Evolutionary conservation across 306 rosid species (phyloP).

Genomic region (Glycine soja): DNA sequence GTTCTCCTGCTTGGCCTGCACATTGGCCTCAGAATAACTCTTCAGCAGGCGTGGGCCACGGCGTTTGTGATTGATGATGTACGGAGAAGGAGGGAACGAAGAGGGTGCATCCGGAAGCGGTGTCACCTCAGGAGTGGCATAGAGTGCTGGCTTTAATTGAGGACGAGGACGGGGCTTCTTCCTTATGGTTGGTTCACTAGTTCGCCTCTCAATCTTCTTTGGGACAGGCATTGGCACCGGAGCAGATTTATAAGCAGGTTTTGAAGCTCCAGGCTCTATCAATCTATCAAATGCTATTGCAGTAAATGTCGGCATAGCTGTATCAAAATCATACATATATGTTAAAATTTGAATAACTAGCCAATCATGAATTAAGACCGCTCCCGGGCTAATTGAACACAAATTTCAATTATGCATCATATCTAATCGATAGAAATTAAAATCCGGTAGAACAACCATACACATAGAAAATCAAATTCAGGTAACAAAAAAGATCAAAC

Average conservation of each 20-base stretch:
- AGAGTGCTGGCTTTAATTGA: constrained; percentile 83
- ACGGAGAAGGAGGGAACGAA: constrained; percentile 88
- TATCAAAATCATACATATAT: constrained; percentile 43
- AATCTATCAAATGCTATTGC: constrained; percentile 89
- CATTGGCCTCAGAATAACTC: constrained; percentile 78
- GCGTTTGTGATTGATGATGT: constrained; percentile 90
- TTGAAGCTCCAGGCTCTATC: constrained; percentile 81
- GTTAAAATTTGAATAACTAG: constrained; percentile 19
- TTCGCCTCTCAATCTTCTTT: constrained; percentile 63
- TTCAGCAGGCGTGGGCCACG: constrained; percentile 92
- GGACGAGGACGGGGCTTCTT: constrained; percentile 68
- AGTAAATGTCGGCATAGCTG: constrained; percentile 89
- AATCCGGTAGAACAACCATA: not conserved
- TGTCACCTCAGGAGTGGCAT: constrained; percentile 86
- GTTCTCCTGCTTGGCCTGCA: constrained; percentile 48
- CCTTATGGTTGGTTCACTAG: constrained; percentile 43
- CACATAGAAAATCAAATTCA: constrained; percentile 19
- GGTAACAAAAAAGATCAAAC: not conserved
- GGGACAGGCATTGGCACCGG: constrained; percentile 62
- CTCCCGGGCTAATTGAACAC: not conserved
- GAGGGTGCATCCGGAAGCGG: constrained; percentile 92
- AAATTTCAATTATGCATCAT: not conserved
- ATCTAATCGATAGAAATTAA: not conserved
- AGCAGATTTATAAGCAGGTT: constrained; percentile 67
- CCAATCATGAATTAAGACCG: constrained; percentile 6